phyloP scores from a whole-genome alignment of 768 basidiomycete genomes.

The Tylopilus cervinicoccineus region DNA sequence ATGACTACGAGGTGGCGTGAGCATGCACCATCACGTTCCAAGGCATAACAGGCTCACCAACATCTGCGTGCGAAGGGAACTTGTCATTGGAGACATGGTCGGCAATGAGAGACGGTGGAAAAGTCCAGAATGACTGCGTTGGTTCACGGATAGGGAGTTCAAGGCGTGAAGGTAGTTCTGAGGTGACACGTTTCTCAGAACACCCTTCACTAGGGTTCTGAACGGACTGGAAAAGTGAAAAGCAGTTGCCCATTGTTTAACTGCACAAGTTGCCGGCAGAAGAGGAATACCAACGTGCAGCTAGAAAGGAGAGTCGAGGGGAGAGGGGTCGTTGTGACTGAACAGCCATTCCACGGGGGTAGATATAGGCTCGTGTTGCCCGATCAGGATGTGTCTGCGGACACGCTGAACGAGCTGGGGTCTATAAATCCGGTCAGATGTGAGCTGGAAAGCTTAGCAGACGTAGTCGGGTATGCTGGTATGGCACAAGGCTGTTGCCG shows the following conservation, averaged over 20 bases:
- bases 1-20: conserved; percentile 31
- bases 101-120: conserved; percentile 48
- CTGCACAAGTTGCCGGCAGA: conserved; percentile 3
- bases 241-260: conserved; percentile 24
- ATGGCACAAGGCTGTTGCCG: not conserved
- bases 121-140: conserved; percentile 60
- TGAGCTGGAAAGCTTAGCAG: not conserved
- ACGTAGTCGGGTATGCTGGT: not conserved
- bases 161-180: conserved; percentile 5
- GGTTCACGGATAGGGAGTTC: conserved; percentile 55
- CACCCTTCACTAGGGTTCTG: not conserved
- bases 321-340: not conserved
- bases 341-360: conserved; percentile 7
- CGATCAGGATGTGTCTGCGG: conserved; percentile 9
- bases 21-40: not conserved
- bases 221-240: conserved; percentile 12
- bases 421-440: not conserved
- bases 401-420: not conserved
- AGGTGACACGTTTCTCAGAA: conserved; percentile 2
- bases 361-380: conserved; percentile 14
- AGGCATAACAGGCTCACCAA: conserved; percentile 32
- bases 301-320: not conserved
- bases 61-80: conserved; percentile 52
- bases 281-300: not conserved
- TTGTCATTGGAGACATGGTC: conserved; percentile 16